Percentiles rank a stretch among this genome's conserved stretches.
phyloP scores from a whole-genome alignment of 345 rosid genomes.

The Leavenworthia alabamica region DNA sequence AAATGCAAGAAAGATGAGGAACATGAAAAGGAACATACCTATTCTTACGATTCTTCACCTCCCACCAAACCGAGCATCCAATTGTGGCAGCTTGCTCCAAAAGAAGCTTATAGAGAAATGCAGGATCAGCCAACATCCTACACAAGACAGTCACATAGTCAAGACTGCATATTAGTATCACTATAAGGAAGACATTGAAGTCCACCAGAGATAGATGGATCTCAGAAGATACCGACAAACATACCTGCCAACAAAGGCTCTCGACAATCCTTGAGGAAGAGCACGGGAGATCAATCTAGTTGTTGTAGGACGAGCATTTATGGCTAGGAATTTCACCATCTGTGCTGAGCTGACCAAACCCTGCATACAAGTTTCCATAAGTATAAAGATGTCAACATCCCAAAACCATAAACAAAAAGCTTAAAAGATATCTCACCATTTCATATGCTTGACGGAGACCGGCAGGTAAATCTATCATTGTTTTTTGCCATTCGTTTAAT shows the following conservation, averaged over 20 bases:
- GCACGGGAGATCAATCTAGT: slow-evolving; percentile 76
- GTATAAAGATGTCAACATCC: slow-evolving; percentile 6
- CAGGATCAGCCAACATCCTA: slow-evolving; percentile 97
- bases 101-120: slow-evolving; percentile 72
- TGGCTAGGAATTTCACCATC: slow-evolving; percentile 81
- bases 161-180: not conserved
- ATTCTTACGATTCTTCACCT: slow-evolving; percentile 72
- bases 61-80: slow-evolving; percentile 90
- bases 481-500: slow-evolving; percentile 90
- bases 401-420: slow-evolving; percentile 7
- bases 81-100: slow-evolving; percentile 84
- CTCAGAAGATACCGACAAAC: not conserved
- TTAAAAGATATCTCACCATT: slow-evolving; percentile 47
- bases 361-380: slow-evolving; percentile 43
- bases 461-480: slow-evolving; percentile 93
- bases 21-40: slow-evolving; percentile 39
- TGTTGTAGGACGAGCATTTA: slow-evolving; percentile 90
- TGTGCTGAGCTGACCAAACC: slow-evolving; percentile 98
- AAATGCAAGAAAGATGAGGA: not conserved
- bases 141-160: slow-evolving; percentile 15
- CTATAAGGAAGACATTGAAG: not conserved
- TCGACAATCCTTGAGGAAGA: slow-evolving; percentile 75
- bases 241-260: slow-evolving; percentile 98
- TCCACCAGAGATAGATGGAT: not conserved
- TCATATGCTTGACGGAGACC: slow-evolving; percentile 97